Evolutionary conservation across 352 stramenopile species (phyloP), one percentile per base, ranked within the genome.

Genomic region (Thalassiosira ordinaria): DNA sequence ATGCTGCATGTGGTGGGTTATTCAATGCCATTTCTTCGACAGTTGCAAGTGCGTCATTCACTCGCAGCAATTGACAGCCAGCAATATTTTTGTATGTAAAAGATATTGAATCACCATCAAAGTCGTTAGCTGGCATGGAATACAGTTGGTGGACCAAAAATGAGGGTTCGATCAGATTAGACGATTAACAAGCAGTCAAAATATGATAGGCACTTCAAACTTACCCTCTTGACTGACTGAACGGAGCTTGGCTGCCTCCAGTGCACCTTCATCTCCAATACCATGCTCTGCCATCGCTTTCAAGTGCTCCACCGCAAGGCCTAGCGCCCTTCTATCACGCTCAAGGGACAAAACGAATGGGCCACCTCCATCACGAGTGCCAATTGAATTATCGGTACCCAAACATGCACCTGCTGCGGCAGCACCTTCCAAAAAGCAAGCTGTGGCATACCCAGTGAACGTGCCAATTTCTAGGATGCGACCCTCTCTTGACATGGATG

Each of bases 361-460:
- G 56, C 89, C 89, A 56, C 47, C 56, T 8, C 74, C 74, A n/a
- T 61, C 49, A 27, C 51, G 65, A 7, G 11, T 67, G 20, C 82
- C 77, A 53, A 31, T 26, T 0, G 29, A 35, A 39, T 65, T 37
- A 31, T n/a, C n/a, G n/a, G 7, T 53, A 26, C 63, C 60, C 51
- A 65, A 74, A 22, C 77, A 49, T 55, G 60, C 24, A 24, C 74
- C 86, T 24, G 82, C 84, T 65, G 86, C 85, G 0, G 70, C 20
- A 16, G 82, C 84, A 55, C 89, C 89, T 69, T 93, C 83, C 29
- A 92, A 76, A n/a, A 98, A 89, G 59, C 92, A 96, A 39, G 96
- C 77, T 1, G 96, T 97, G 5, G 95, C 97, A 87, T 98, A 98
- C 8, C 95, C 96, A n/a, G 93, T 97, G 62, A 98, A 98, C 24